A percentile compares a stretch with the other conserved stretches of the same genome.
phyloP scores from a whole-genome alignment of 2,329 filamentous ascomycete species.

The Hymenoscyphus occultus region DNA sequence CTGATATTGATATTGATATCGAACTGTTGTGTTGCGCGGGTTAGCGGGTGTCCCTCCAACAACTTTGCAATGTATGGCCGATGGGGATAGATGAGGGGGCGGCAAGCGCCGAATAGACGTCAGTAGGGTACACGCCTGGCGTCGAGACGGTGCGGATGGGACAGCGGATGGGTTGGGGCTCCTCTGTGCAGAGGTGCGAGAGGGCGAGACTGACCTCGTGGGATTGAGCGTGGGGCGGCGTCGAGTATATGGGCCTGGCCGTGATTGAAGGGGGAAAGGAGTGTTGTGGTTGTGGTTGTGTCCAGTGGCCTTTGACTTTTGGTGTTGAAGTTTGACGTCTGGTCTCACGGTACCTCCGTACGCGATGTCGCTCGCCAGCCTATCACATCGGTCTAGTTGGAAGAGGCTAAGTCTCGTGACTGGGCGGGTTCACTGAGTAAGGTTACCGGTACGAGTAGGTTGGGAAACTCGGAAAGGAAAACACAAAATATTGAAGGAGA shows the following conservation, averaged over 20 bases:
- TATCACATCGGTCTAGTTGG: not conserved
- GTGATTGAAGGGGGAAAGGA: not conserved
- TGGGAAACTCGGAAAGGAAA: too few species aligned
- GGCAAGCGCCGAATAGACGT: slow-evolving; percentile 10
- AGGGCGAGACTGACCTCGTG: not conserved
- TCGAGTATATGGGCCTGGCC: not conserved
- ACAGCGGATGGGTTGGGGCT: not conserved
- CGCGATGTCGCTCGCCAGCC: slow-evolving; percentile 1
- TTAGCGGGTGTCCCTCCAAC: slow-evolving; percentile 9
- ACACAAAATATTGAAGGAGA: too few species aligned
- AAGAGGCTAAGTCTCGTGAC: slow-evolving; percentile 5
- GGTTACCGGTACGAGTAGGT: too few species aligned
- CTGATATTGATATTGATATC: slow-evolving; percentile 3
- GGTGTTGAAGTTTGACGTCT: slow-evolving; percentile 4
- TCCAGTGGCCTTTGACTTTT: not conserved
- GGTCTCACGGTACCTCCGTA: not conserved
- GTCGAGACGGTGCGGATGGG: not conserved
- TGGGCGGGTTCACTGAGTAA: too few species aligned
- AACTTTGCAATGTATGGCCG: slow-evolving; percentile 14
- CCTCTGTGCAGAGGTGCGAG: not conserved
- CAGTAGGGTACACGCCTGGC: slow-evolving; percentile 2
- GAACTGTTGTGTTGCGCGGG: slow-evolving; percentile 20
- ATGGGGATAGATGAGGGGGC: slow-evolving; percentile 17
- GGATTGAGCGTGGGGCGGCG: not conserved
- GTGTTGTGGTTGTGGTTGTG: not conserved